Conservation (phyloP, 2,329 filamentous ascomycete species). For the Pseudocercospora macadamiae region DNA sequence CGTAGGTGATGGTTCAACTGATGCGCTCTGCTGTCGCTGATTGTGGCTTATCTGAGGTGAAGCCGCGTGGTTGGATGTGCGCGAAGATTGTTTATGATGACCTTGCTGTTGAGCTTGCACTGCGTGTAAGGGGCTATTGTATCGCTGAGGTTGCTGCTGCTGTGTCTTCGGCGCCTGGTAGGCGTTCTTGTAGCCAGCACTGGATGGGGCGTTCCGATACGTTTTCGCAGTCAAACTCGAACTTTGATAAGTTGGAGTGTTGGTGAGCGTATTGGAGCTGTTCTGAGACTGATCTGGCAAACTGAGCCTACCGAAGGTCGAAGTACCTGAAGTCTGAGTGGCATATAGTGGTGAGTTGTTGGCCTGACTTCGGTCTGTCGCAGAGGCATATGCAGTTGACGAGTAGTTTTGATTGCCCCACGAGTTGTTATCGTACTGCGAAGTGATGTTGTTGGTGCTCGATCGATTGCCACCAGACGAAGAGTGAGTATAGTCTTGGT, state of each 20-base stretch:
- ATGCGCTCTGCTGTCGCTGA: conserved; percentile 31
- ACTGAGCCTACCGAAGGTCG: conserved; percentile 29
- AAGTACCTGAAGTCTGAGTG: conserved; percentile 22
- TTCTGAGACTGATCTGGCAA: conserved; percentile 29
- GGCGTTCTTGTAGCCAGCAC: conserved; percentile 25
- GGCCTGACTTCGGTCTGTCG: conserved; percentile 24
- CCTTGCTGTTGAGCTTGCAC: conserved; percentile 33
- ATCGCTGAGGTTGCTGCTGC: conserved; percentile 30
- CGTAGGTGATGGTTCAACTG: conserved; percentile 40
- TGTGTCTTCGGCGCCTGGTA: conserved; percentile 25
- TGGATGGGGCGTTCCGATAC: conserved; percentile 29
- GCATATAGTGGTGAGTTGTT: conserved; percentile 33
- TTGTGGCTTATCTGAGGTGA: conserved; percentile 31
- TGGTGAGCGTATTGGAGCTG: conserved; percentile 20
- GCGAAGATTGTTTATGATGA: conserved; percentile 29
- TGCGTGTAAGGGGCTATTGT: conserved; percentile 36
- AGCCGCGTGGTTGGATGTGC: conserved; percentile 24
- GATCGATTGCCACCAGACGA: conserved; percentile 9
- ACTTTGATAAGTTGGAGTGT: conserved; percentile 19
- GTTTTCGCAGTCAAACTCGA: conserved; percentile 20
- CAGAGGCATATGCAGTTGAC: conserved; percentile 21
- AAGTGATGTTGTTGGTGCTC: conserved; percentile 15
- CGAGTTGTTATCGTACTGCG: conserved; percentile 23
- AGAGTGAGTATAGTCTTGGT: conserved; percentile 29
- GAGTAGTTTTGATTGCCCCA: conserved; percentile 16